These are phyloP conservation scores for Aureobasidium sp. DNA, from an alignment of 2,329 filamentous ascomycete species.

Conservation along the genomic window DNA sequence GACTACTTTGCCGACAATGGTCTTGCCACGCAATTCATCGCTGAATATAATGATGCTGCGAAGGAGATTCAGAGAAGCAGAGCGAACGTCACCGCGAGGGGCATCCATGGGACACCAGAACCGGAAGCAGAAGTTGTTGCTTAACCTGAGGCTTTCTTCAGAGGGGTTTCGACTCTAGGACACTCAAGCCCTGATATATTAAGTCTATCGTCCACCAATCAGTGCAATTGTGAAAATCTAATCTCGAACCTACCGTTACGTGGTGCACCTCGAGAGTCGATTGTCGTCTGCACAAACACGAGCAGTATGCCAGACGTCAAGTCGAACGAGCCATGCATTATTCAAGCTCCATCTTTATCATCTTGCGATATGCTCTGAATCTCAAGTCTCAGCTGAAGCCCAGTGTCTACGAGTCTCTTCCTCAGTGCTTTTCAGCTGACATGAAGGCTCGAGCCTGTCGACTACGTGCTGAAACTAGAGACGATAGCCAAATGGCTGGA, in stretches of 20 bases:
- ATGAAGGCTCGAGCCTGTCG: neutral
- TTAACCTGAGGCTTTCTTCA: no score
- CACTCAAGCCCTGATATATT: no score
- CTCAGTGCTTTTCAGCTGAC: neutral
- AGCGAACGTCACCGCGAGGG: neutral
- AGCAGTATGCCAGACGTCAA: neutral
- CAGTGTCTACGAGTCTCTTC: neutral
- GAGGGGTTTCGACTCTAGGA: neutral
- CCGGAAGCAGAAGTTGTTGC: neutral
- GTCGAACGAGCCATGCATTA: neutral
- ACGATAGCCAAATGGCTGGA: neutral
- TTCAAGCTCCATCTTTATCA: no score
- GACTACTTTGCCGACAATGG: neutral
- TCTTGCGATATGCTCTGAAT: no score
- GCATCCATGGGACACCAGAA: neutral
- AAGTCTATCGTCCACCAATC: neutral
- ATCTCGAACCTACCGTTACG: neutral
- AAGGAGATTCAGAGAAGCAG: neutral
- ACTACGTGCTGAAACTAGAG: neutral
- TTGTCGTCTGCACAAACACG: neutral
- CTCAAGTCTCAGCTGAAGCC: no score
- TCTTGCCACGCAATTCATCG: neutral
- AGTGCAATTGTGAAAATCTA: neutral
- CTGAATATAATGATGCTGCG: neutral
- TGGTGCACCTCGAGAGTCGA: neutral